phyloP scores from a whole-genome alignment of 2,329 filamentous ascomycete genomes.

The Diaporthe citrichinensis region DNA sequence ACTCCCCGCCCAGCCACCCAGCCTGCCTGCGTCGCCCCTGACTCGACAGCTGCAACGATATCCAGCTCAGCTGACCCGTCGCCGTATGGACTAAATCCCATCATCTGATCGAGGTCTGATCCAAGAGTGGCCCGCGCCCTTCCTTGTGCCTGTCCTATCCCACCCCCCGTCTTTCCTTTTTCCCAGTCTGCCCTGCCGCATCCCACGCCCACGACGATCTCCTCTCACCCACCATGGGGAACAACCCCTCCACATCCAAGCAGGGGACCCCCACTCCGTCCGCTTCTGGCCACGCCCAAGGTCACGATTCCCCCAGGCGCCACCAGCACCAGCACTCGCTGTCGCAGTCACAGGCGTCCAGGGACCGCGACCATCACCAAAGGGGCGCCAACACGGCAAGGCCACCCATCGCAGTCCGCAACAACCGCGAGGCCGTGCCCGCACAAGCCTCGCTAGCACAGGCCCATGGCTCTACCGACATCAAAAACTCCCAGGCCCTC shows the following conservation, averaged over 20 bases:
- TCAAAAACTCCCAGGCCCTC: slow-evolving; percentile 60
- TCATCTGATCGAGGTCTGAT: slow-evolving; percentile 37
- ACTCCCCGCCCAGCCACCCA: not conserved
- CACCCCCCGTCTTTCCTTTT: slow-evolving; percentile 32
- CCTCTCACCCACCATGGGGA: slow-evolving; percentile 38
- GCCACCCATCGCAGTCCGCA: slow-evolving; percentile 69
- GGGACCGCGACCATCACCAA: slow-evolving; percentile 43
- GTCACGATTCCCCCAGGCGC: slow-evolving; percentile 41
- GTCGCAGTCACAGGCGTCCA: slow-evolving; percentile 40
- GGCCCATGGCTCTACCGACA: slow-evolving; percentile 69
- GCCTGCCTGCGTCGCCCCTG: slow-evolving; percentile 22
- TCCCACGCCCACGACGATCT: slow-evolving; percentile 34
- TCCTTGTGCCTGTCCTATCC: slow-evolving; percentile 34
- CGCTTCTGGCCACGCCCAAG: slow-evolving; percentile 28
- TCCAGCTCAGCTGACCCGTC: slow-evolving; percentile 35
- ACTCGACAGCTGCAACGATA: slow-evolving; percentile 26
- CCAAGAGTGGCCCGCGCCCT: slow-evolving; percentile 37
- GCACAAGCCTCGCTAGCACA: slow-evolving; percentile 74
- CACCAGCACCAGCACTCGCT: slow-evolving; percentile 15
- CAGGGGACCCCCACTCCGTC: slow-evolving; percentile 49
- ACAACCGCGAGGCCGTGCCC: slow-evolving; percentile 70
- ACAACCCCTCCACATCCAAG: slow-evolving; percentile 39
- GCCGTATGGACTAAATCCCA: slow-evolving; percentile 35
- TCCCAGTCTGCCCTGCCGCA: slow-evolving; percentile 29
- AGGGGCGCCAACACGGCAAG: slow-evolving; percentile 58